Evolutionary conservation across 257 asterid genomes (phyloP).

Genomic region (Lycium ferocissimum): DNA sequence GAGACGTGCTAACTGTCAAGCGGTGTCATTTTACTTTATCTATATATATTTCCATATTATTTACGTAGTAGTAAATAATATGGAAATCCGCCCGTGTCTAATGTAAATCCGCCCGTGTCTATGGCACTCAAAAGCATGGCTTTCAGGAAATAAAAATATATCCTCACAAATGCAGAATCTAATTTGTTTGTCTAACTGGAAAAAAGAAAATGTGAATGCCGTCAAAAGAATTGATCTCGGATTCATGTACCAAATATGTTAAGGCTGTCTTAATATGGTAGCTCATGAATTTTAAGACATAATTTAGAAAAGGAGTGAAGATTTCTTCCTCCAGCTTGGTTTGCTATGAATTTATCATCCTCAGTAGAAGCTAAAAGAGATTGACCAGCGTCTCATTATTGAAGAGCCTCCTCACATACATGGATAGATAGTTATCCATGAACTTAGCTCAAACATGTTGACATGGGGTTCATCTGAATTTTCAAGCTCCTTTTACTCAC

Average conservation of each 20-base stretch:
- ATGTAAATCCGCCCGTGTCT: too few relatives aligned
- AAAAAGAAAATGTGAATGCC: background rate
- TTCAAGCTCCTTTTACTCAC: background rate
- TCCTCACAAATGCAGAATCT: background rate
- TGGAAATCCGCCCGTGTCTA: too few relatives aligned
- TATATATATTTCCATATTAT: too few relatives aligned
- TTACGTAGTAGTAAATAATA: too few relatives aligned
- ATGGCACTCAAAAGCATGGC: background rate
- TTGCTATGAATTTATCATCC: background rate
- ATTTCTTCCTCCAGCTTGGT: background rate
- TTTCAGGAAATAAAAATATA: background rate
- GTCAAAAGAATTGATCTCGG: background rate
- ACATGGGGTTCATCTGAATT: constrained; percentile 12
- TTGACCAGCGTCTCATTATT: constrained; percentile 6
- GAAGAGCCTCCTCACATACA: background rate
- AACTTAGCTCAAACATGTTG: constrained; percentile 2
- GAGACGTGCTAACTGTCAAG: too few relatives aligned
- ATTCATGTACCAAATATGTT: background rate
- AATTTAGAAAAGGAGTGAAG: background rate
- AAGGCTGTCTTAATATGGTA: background rate
- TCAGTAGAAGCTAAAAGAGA: background rate
- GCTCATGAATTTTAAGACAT: constrained; percentile 11
- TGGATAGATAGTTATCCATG: constrained; percentile 4
- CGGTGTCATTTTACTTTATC: too few relatives aligned
- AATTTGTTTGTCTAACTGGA: background rate